phyloP scores from a whole-genome alignment of 1,284 basidiomycete genomes.

The Fomitopsis palustris region DNA sequence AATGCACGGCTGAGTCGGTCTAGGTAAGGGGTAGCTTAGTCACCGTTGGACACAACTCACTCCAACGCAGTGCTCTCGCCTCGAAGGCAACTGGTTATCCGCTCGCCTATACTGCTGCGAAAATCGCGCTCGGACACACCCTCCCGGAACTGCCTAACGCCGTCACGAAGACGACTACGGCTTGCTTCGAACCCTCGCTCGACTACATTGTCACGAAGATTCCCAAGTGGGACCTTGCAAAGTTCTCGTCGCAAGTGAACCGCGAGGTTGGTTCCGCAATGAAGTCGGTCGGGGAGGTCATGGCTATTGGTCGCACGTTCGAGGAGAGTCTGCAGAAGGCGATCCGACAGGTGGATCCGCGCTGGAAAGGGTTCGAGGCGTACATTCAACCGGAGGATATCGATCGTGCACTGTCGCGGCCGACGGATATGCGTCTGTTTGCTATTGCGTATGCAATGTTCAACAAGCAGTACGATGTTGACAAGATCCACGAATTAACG shows the following conservation, averaged over 20 bases:
- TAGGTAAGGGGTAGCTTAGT: conserved; percentile 31
- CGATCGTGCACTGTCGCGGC: conserved; percentile 71
- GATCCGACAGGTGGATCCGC: conserved; percentile 94
- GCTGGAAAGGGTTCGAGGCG: conserved; percentile 81
- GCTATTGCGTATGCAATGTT: conserved; percentile 98
- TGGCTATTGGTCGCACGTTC: conserved; percentile 99
- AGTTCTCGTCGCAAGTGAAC: conserved; percentile 93
- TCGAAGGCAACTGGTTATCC: conserved; percentile 99
- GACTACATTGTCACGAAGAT: conserved; percentile 99
- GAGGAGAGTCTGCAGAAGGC: conserved; percentile 99
- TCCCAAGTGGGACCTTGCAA: conserved; percentile 99
- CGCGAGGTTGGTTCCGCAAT: conserved; percentile 95
- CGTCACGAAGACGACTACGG: conserved; percentile 98
- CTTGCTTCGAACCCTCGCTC: conserved; percentile 98
- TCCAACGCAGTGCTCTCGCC: conserved; percentile 69
- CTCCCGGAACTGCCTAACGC: conserved; percentile 98
- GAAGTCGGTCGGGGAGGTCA: conserved; percentile 99
- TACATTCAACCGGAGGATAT: conserved; percentile 83
- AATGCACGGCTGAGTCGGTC: conserved; percentile 71
- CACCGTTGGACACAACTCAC: conserved; percentile 49
- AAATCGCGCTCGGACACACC: conserved; percentile 98
- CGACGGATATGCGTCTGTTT: conserved; percentile 93
- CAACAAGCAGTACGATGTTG: conserved; percentile 88
- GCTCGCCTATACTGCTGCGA: conserved; percentile 98
- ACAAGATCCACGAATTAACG: conserved; percentile 88